A percentile compares a stretch with the other conserved stretches of the same genome.
Conservation (phyloP, 805 yeast species). For the Blastobotrys americana region DNA sequence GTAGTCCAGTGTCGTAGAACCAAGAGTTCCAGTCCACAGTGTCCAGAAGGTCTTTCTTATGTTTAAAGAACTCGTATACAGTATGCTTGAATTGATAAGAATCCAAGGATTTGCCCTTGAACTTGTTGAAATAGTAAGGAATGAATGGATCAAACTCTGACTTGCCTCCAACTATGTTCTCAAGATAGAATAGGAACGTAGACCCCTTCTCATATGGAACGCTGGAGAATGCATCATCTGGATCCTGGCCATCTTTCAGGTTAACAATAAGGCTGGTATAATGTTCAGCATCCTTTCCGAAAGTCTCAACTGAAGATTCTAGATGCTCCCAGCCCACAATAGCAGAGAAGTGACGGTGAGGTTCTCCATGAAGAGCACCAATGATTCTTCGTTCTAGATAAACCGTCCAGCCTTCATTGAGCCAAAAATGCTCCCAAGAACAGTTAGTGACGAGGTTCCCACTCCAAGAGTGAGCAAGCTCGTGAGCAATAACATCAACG, state of each 20-base stretch:
- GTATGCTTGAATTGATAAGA: constrained; percentile 74
- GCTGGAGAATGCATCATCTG: constrained; percentile 81
- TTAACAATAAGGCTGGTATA: constrained; percentile 64
- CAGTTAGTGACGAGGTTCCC: constrained; percentile 87
- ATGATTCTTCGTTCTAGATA: constrained; percentile 79
- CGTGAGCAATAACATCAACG: constrained; percentile 88
- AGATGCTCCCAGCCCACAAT: constrained; percentile 86
- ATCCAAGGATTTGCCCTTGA: constrained; percentile 65
- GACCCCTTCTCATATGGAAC: constrained; percentile 93
- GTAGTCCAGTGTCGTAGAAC: constrained; percentile 78
- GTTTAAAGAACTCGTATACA: constrained; percentile 54
- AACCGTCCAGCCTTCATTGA: constrained; percentile 95
- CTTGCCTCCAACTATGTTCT: constrained; percentile 57
- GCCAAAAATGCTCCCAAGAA: constrained; percentile 92
- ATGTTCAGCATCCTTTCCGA: constrained; percentile 43
- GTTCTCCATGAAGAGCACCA: constrained; percentile 72
- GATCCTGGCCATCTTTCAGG: constrained; percentile 63
- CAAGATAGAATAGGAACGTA: constrained; percentile 68
- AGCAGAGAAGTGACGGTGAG: constrained; percentile 69
- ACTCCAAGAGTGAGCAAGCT: constrained; percentile 87
- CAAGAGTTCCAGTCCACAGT: constrained; percentile 79
- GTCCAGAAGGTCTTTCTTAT: constrained; percentile 44
- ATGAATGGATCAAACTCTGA: constrained; percentile 70
- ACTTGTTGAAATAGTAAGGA: constrained; percentile 65
- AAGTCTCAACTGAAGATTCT: constrained; percentile 55